Conservation (phyloP, 306 rosid genomes). For the Lathyrus sativus region DNA sequence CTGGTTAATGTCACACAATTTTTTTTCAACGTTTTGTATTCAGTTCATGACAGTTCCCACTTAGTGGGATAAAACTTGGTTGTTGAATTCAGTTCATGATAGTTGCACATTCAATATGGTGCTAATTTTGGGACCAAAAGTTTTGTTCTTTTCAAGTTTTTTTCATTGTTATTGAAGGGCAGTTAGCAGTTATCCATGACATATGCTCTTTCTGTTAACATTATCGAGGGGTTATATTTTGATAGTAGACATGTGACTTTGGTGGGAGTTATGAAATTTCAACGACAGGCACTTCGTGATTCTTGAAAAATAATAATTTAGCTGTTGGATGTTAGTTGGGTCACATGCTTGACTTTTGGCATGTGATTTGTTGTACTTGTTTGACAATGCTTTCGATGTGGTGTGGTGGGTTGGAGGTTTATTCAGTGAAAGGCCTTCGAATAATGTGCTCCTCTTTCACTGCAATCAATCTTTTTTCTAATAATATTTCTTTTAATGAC, state of each 20-base stretch:
- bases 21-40: slow-evolving; percentile 17
- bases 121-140: slow-evolving; percentile 3
- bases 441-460: slow-evolving; percentile 14
- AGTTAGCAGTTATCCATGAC: not conserved
- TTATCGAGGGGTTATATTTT: not conserved
- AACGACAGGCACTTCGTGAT: not conserved
- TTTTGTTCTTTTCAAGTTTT: not conserved
- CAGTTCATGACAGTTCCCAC: slow-evolving; percentile 7
- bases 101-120: slow-evolving; percentile 14
- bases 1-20: not conserved
- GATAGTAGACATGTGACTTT: not conserved
- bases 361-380: not conserved
- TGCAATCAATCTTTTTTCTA: slow-evolving; percentile 3
- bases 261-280: slow-evolving; percentile 3
- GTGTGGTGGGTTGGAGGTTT: not conserved
- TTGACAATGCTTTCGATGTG: not conserved
- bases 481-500: not conserved
- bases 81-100: slow-evolving; percentile 6
- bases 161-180: not conserved
- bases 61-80: too few relatives aligned
- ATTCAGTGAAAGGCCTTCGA: slow-evolving; percentile 1
- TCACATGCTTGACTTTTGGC: slow-evolving; percentile 27
- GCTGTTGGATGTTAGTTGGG: slow-evolving; percentile 7
- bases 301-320: not conserved
- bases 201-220: not conserved